Base-by-base conservation (phyloP, 352 stramenopile genomes). In the Pythium sukuiense region DNA sequence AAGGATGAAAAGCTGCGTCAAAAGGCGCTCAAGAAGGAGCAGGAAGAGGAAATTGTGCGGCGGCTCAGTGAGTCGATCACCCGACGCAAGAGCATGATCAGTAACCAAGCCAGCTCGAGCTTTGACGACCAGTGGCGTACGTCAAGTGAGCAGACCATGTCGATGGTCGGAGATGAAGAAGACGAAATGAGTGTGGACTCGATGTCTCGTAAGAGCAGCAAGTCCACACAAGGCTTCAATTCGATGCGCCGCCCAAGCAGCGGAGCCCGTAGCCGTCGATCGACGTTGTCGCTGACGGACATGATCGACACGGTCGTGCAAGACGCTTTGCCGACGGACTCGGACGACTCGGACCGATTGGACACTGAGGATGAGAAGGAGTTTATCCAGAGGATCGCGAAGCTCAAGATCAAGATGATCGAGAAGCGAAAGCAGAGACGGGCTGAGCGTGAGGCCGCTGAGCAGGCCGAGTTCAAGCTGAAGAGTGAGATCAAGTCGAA, bases 311-410 rank as follows among this genome's bases (percentile, higher is more conserved):
- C 56, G 18, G 68, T 74, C 56, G 68, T 74, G 8, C 68, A 70
- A 8, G 62, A 74, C 41, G 68, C 68, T 9, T 35, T 74, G 5
- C 68, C 68, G 6, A 70, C 68, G 1, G 68, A 74, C 37, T 74
- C 68, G 24, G 65, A 67, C 29, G 53, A 60, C 33, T 63, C 57
- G n/a, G 59, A 72, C 49, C 43, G 50, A 26, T 29, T 69, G 29
- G 61, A 69, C 39, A 69, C 67, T 7, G 67, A 73, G 24, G 67
- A 73, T 35, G 67, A 73, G 33, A 30, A 63, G 9, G 61, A 73
- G 45, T 63, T 73, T 16, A 59, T 70, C 20, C 56, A 54, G n/a
- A 30, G 64, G 30, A 73, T 73, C 41, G 56, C 67, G 20, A 63
- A 57, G 52, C 57, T 73, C 30, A 70, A 69, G 61, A 48, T 73